Base-by-base conservation (phyloP, 352 stramenopile genomes). In the Pythium myriotylum region DNA sequence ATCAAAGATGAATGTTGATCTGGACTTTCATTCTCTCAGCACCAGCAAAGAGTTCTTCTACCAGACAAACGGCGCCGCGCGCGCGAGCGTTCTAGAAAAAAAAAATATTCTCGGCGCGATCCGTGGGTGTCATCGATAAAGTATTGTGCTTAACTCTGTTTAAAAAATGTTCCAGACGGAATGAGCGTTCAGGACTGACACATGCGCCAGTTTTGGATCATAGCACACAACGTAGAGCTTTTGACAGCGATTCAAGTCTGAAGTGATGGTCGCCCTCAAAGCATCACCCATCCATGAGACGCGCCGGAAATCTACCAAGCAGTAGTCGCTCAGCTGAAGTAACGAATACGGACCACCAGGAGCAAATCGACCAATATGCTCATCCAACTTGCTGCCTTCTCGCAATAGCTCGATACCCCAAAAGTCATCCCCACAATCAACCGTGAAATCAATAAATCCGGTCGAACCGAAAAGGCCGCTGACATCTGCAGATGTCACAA, bases 401-500 rank as follows among this genome's bases (percentile, higher is more conserved):
- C 50, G 57, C 50, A 71, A 22, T 17, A 62, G 26, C 47, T 70
- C 57, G 23, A 70, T 70, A 17, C 55, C 56, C 63, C 41, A 67
- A 23, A 67, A 54, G 5, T 3, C 16, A 12, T 65, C 29, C 2
- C 61, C 48, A 17, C 41, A 8, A 39, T 67, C 43, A 29, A 72
- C 20, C n/a, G 46, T 68, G 20, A 68, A 68, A 59, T 69, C 54
- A 58, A 69, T 7, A 13, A 65, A 65, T 8, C 33, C 62, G 7
- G 12, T 52, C 5, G 62, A 69, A 43, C 62, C 62, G 54, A 65
- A 69, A 27, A 72, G 45, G 6, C 51, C 65, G 37, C 52, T 46
- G 5, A 45, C 52, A 43, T 72, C 53, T 1, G 47, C 51, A 12
- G 65, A 72, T n/a, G 65, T 68, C 52, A 62, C 29, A 27, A 58